Evolutionary conservation across 1,139 yeast species (phyloP), one percentile per base, ranked within the genome.

Genomic region (Candida sojae): DNA sequence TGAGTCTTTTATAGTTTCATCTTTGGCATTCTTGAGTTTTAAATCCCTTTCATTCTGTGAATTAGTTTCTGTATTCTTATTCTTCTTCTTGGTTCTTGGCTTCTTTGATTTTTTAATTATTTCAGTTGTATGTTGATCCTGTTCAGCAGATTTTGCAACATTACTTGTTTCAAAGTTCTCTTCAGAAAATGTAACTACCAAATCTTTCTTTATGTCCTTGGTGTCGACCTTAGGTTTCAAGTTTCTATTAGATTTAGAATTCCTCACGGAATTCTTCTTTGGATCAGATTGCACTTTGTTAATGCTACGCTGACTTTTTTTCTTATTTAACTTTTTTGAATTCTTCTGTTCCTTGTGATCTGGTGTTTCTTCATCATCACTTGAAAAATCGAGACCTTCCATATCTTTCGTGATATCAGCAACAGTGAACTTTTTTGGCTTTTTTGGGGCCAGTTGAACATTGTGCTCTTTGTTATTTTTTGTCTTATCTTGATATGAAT

Each of bases 351-450:
- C 21, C 2, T 17, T 17, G 21, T 2, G 36, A 31, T 12, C n/a
- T 40, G 43, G 33, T 39, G 31, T 6, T 9, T 26, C 44, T 10
- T 56, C 64, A 4, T 64, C 70, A 32, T 64, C 66, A 42, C 62
- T 58, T 6, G 64, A 57, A 44, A 65, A 60, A 4, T 57, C 49
- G 17, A 67, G 56, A 21, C 58, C 68, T 23, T 54, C 57, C 47
- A 68, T 57, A 52, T 66, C 72, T 39, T 55, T 55, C 12, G 64
- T 61, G 25, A 65, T 57, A 38, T 65, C 68, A 13, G 57, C 58
- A 9, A 60, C 49, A 1, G 59, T 41, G n/a, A 59, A 44, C 33
- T 29, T 34, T 21, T 37, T 43, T 30, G 47, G 43, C n/a, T 12
- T 43, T 4, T 36, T 23, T 11, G 23, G 41, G 6, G 12, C 6